A percentile compares a stretch with the other conserved stretches of the same genome.
Evolutionary conservation across 2,329 filamentous ascomycete species (phyloP).

Genomic region (Nakataea oryzae): DNA sequence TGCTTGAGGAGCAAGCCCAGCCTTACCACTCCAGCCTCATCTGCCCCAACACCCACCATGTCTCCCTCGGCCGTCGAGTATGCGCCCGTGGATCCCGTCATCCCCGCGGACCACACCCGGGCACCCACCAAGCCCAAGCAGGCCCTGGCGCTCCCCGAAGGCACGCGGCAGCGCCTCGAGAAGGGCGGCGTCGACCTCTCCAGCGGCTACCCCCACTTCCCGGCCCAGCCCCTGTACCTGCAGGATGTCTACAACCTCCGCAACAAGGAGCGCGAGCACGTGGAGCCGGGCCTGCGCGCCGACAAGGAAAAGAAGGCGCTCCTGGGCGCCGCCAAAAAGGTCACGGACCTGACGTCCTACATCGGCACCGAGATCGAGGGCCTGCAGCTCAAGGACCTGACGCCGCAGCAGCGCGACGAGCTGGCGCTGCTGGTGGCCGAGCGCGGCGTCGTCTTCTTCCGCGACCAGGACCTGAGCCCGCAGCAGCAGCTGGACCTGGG

Average conservation of each 20-base stretch:
- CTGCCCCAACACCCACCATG: constrained; percentile 19
- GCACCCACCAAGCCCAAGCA: background rate
- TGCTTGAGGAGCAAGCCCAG: background rate
- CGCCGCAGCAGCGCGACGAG: constrained; percentile 48
- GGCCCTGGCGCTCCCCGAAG: constrained; percentile 44
- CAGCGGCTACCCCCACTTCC: constrained; percentile 61
- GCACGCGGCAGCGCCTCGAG: constrained; percentile 46
- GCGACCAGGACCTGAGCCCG: constrained; percentile 50
- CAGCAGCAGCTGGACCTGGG: constrained; percentile 55
- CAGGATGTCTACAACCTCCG: constrained; percentile 61
- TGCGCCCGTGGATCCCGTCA: constrained; percentile 51
- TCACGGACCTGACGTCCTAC: constrained; percentile 49
- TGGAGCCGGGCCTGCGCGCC: constrained; percentile 54
- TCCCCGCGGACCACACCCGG: constrained; percentile 49
- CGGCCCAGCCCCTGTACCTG: constrained; percentile 54
- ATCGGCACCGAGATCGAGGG: constrained; percentile 57
- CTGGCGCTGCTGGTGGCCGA: constrained; percentile 52
- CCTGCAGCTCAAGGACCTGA: constrained; percentile 52
- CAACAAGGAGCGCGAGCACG: constrained; percentile 39
- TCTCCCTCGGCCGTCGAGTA: constrained; percentile 49
- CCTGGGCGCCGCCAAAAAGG: constrained; percentile 49
- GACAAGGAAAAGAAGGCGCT: constrained; percentile 53
- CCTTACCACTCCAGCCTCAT: background rate
- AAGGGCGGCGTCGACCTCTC: constrained; percentile 62
- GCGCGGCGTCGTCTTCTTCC: constrained; percentile 55